Base-by-base conservation (phyloP, 768 basidiomycete genomes). In the Termitomyces sp. region DNA sequence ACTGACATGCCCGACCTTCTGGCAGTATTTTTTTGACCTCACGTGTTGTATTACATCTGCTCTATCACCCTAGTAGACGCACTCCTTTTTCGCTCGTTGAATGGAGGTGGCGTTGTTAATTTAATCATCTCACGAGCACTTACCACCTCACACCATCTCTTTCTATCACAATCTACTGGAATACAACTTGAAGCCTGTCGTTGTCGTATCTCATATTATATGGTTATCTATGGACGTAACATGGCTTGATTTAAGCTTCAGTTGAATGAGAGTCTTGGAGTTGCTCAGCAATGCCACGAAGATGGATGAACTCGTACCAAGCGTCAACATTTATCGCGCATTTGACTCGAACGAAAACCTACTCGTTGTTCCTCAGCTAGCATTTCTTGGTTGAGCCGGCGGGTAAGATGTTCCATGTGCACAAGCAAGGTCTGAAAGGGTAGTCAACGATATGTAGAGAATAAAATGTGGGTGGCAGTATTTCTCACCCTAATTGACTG, bases 401-500 rank as follows among this genome's bases (percentile, higher is more conserved):
- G 76, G 51, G 81, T 80, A 3, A 75, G 78, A 46, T 83, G 80
- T 63, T 90, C 83, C 83, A 89, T 87, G 67, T 90, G 86, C 2
- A 90, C 85, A 8, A 91, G 79, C 55, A 91, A 76, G 0, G 87
- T 90, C 86, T 88, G 64, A 22, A n/a, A 20, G 18, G 24, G 44
- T 12, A 15, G 62, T 40, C 11, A 44, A 12, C 22, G 44, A 16
- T 40, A 57, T n/a, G 18, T 48, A 52, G 42, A 45, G 12, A 38
- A n/a, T 18, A 16, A 35, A 13, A n/a, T n/a, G n/a, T n/a, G n/a
- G 13, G 33, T n/a, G 22, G 36, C 39, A 38, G 9, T 54, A 57
- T 38, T 7, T 67, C 76, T 66, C 60, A 86, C 86, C 66, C 89
- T 79, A 44, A 91, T 86, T 1, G 88, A 89, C 32, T 83, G 81